Evolutionary conservation across 345 rosid species (phyloP), one percentile per base, ranked within the genome.

Genomic region (Lepidium didymum): DNA sequence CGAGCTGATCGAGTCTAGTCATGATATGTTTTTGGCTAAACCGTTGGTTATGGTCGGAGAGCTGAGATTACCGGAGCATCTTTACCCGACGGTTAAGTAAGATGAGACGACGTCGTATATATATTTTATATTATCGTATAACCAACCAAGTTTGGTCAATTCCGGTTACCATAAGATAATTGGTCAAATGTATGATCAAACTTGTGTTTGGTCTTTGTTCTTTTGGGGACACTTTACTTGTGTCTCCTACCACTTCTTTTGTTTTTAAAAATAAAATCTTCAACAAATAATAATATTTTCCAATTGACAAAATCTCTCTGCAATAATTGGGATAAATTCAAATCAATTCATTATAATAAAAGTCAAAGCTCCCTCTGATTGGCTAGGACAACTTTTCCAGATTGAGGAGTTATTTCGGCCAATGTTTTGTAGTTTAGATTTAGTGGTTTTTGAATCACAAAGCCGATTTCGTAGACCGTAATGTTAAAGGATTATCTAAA

Each of bases 11-110:
- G 82, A 79, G 56, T 64, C 81, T 8, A 54, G 76, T 50, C 69
- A 73, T 34, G 78, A 78, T 42, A 52, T 75, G 44, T 73, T 66
- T 65, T 53, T 75, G 40, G 76, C 76, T 55, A 65, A 78, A 31
- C 85, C 85, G 4, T 71, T 79, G 62, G 37, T 73, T 37, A 78
- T 75, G 62, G 44, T 44, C 5, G 79, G 79, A 15, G 64, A 79
- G 15, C 47, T 68, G 43, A 79, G 81, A 31, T 69, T 82, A 52
- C 78, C 82, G 4, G 62, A 59, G 8, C 73, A 74, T 80, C 72
- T 81, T 29, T 81, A 80, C 64, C 80, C 80, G 49, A 14, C 60
- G 63, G 77, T 65, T 19, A 66, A 65, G 47, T 71, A n/a, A 75
- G 9, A 49, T 75, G 16, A 70, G 10, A 45, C 21, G 56, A 14